Base-by-base conservation (phyloP, 495 filamentous ascomycete genomes). In the Aspergillus hancockii region DNA sequence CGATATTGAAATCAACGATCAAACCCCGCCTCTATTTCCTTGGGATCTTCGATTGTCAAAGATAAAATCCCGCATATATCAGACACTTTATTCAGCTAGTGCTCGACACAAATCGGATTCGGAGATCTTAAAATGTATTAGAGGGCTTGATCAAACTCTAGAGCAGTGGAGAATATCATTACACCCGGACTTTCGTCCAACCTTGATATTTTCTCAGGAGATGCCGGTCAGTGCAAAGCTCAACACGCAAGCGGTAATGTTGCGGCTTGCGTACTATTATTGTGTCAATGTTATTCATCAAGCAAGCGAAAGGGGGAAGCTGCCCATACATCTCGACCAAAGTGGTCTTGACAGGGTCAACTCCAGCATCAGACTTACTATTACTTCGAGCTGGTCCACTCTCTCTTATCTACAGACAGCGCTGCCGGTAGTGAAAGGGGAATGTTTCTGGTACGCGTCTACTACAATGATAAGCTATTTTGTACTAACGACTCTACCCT, bases 181-280 rank as follows among this genome's bases (percentile, higher is more conserved):
- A 8, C 52, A 47, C 13, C 40, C 36, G 1, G 59, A 59, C 5
- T 23, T 63, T 47, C 60, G 59, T 14, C 65, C 57, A 18, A 55
- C 54, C 0, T 22, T 65, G 23, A 57, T 23, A 7, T 61, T 61
- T 40, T 46, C 36, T 13, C 49, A 36, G 10, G 57, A 58, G 31
- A 61, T 32, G 38, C 54, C 50, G 1, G 46, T 59, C 4, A 49
- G 18, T 23, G 38, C 31, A 50, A 62, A 28, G 6, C 0, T 59
- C 45, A 66, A 66, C 28, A 66, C 71, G 16, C 56, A 65, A 18
- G 57, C 57, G n/a, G 58, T 75, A 22, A 67, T 76, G 22, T 51
- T 75, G 40, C 61, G 70, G 34, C 50, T 79, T 8, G 72, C 71
- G n/a, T 79, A 76, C 43, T 70, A 75, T 47, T 66, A 74, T 43